A percentile compares a stretch with the other conserved stretches of the same genome.
Evolutionary conservation across 2,329 filamentous ascomycete species (phyloP).

Genomic region (Monilinia laxa): DNA sequence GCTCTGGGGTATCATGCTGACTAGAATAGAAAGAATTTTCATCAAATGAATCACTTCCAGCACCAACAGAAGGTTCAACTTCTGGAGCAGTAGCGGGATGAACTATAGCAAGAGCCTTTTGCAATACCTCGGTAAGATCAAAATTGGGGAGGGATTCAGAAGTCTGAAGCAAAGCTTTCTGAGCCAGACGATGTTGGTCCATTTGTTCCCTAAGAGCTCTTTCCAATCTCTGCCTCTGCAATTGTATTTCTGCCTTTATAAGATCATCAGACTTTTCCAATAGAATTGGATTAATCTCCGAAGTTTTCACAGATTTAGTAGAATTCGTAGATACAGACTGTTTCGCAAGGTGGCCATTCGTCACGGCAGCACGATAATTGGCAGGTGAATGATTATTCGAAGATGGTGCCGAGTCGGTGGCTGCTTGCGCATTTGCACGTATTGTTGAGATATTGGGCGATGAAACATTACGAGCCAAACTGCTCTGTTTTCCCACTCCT

Average conservation of each 20-base stretch:
- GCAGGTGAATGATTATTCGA: conserved; percentile 33
- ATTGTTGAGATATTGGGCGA: conserved; percentile 33
- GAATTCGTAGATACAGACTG: conserved; percentile 20
- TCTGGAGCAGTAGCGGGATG: conserved; percentile 59
- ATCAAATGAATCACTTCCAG: conserved; percentile 80
- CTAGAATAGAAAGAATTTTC: conserved; percentile 97
- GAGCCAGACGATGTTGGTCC: conserved; percentile 56
- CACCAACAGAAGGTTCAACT: conserved; percentile 55
- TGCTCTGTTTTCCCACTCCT: conserved; percentile 37
- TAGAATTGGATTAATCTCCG: conserved; percentile 77
- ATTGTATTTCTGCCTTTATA: conserved; percentile 75
- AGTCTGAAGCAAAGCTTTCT: conserved; percentile 46
- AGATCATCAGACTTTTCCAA: conserved; percentile 84
- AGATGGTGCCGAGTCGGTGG: conserved; percentile 33
- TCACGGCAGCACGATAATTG: conserved; percentile 36
- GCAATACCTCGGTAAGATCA: conserved; percentile 70
- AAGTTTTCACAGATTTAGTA: conserved; percentile 48
- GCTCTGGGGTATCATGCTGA: conserved; percentile 75
- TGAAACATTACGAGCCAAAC: conserved; percentile 29
- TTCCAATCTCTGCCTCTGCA: conserved; percentile 81
- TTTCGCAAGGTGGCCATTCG: conserved; percentile 36
- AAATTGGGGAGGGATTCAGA: conserved; percentile 61
- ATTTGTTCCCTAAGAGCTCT: conserved; percentile 73
- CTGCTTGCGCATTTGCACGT: conserved; percentile 28
- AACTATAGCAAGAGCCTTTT: conserved; percentile 68